Conservation (phyloP, 441 rosid genomes). For the Erodium chrysanthum region DNA sequence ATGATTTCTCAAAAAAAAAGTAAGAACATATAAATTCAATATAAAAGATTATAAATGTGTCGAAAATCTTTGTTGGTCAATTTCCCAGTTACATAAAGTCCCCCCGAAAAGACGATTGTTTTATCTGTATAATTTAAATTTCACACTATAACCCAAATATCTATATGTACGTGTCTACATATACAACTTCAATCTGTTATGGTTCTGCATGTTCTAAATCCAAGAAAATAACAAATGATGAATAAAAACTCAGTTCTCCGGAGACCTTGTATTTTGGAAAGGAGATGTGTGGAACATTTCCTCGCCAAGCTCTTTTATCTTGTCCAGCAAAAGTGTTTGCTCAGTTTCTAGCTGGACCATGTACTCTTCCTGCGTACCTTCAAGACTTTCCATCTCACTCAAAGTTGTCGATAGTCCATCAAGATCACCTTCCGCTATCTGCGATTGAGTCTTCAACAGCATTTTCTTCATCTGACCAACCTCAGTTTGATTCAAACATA, state of each 20-base stretch:
- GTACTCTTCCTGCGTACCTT: slow-evolving; percentile 66
- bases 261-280: slow-evolving; percentile 1
- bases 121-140: too few relatives aligned
- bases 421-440: slow-evolving; percentile 46
- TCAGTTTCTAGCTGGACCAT: slow-evolving; percentile 72
- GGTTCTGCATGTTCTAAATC: background rate
- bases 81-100: too few relatives aligned
- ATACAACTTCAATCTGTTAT: background rate
- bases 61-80: too few relatives aligned
- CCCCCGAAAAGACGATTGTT: too few relatives aligned
- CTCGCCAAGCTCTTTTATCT: slow-evolving; percentile 84
- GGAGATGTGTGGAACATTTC: slow-evolving; percentile 64
- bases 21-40: too few relatives aligned
- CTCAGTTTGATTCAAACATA: background rate
- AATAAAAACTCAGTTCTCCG: background rate
- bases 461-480: slow-evolving; percentile 43
- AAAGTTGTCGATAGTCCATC: slow-evolving; percentile 48
- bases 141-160: too few relatives aligned
- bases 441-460: slow-evolving; percentile 47
- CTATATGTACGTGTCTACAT: background rate
- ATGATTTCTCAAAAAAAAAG: too few relatives aligned
- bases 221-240: background rate
- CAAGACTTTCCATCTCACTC: slow-evolving; percentile 63
- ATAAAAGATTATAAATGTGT: too few relatives aligned
- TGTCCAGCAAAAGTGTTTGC: slow-evolving; percentile 60